A percentile compares a stretch with the other conserved stretches of the same genome.
These are phyloP conservation scores for Aspergillus spinulosporus DNA, from an alignment of 2,329 filamentous ascomycete genomes.

Conservation along the genomic window DNA sequence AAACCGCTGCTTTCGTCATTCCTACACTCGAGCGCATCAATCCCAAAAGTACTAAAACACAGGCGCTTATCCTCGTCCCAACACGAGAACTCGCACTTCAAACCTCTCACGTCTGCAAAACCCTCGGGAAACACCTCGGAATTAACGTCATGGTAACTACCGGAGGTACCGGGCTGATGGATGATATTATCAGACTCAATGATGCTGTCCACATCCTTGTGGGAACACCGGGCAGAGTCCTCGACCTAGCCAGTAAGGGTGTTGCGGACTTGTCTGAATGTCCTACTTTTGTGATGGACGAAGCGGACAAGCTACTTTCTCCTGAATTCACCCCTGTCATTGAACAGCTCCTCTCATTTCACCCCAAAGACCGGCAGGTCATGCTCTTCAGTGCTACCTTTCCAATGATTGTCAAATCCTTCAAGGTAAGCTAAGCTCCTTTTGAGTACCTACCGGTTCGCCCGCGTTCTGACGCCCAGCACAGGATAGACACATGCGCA, in stretches of 20 bases:
- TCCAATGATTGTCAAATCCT: slow-evolving; percentile 93
- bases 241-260: slow-evolving; percentile 93
- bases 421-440: slow-evolving; percentile 57
- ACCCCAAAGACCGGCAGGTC: slow-evolving; percentile 95
- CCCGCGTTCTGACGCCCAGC: slow-evolving; percentile 1
- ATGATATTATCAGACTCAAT: slow-evolving; percentile 93
- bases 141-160: slow-evolving; percentile 99
- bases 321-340: slow-evolving; percentile 97
- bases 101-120: slow-evolving; percentile 99
- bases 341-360: slow-evolving; percentile 90
- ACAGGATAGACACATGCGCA: slow-evolving; percentile 88
- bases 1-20: slow-evolving; percentile 97
- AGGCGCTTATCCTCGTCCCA: slow-evolving; percentile 93
- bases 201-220: slow-evolving; percentile 97
- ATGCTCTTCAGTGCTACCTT: slow-evolving; percentile 99
- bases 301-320: slow-evolving; percentile 96
- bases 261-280: slow-evolving; percentile 96
- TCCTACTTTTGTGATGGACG: slow-evolving; percentile 98
- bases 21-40: slow-evolving; percentile 94
- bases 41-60: slow-evolving; percentile 92
- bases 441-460: background rate
- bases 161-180: slow-evolving; percentile 88
- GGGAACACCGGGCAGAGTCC: slow-evolving; percentile 91
- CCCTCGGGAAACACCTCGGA: slow-evolving; percentile 91
- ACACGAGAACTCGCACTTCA: slow-evolving; percentile 96